Evolutionary conservation across 768 basidiomycete species (phyloP).

Genomic region (Astraeus odoratus): DNA sequence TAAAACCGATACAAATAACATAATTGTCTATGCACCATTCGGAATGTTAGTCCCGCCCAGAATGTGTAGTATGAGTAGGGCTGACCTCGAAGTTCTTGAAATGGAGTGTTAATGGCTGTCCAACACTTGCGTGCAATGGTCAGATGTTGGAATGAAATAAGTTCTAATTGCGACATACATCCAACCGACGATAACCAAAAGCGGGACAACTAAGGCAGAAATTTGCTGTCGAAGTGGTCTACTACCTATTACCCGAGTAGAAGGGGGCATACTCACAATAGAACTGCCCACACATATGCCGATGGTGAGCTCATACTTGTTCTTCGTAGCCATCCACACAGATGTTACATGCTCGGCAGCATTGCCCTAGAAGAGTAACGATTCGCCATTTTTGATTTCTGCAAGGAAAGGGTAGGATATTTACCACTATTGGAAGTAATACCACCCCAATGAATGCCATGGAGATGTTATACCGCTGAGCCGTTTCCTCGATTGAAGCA

Average conservation of each 20-base stretch:
- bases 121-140: constrained; percentile 36
- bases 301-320: constrained; percentile 68
- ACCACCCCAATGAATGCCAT: constrained; percentile 84
- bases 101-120: constrained; percentile 70
- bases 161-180: constrained; percentile 39
- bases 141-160: background rate
- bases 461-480: constrained; percentile 71
- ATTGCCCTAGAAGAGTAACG: constrained; percentile 43
- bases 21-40: constrained; percentile 55
- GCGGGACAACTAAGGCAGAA: constrained; percentile 77
- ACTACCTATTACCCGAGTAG: background rate
- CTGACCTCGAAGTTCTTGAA: constrained; percentile 80
- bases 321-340: constrained; percentile 85
- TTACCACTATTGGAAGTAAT: constrained; percentile 78
- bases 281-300: constrained; percentile 77
- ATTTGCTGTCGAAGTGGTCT: constrained; percentile 55
- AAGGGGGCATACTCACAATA: constrained; percentile 46
- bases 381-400: background rate
- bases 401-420: background rate
- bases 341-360: constrained; percentile 83
- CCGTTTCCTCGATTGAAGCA: constrained; percentile 88
- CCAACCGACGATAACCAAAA: constrained; percentile 89
- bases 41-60: background rate
- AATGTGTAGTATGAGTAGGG: background rate
- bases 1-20: constrained; percentile 81